These are phyloP conservation scores for Dendrobium catenatum DNA, from an alignment of 106 monocot genomes.

Conservation along the genomic window DNA sequence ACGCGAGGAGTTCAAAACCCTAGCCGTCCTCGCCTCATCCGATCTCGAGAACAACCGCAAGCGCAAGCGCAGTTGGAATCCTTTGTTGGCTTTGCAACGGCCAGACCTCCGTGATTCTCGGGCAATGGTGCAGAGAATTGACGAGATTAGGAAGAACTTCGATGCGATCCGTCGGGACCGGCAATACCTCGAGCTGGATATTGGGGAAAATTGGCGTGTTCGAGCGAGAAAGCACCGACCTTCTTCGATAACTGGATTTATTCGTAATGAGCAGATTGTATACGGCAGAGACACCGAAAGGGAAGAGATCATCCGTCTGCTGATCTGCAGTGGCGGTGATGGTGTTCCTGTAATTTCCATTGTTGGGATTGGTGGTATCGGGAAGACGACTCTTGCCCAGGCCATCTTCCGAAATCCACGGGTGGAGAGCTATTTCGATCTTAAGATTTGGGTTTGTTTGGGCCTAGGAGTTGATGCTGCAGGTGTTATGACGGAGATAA, in stretches of 20 bases:
- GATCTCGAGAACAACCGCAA: too few relatives aligned
- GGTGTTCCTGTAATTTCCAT: conserved; percentile 18
- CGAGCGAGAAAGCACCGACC: neutral
- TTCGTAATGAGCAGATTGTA: neutral
- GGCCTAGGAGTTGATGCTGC: neutral
- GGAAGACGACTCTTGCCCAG: conserved; percentile 38
- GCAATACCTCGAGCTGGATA: neutral
- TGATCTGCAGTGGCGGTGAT: neutral
- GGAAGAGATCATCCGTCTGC: neutral
- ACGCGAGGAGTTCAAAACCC: neutral
- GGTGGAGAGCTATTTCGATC: conserved; percentile 5
- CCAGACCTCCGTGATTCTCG: too few relatives aligned
- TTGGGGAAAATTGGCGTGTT: neutral
- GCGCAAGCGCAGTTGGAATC: too few relatives aligned
- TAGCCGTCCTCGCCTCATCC: neutral
- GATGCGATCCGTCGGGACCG: neutral
- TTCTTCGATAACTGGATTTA: neutral
- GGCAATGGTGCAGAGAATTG: too few relatives aligned
- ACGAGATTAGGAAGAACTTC: neutral
- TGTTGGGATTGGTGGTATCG: conserved; percentile 27
- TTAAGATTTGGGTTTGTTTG: conserved; percentile 16
- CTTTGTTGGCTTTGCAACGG: too few relatives aligned
- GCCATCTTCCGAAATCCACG: conserved; percentile 3
- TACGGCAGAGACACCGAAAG: neutral
- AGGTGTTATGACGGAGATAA: conserved; percentile 7